phyloP scores from a whole-genome alignment of 2,329 filamentous ascomycete species.

The Decorospora gaudefroyi region DNA sequence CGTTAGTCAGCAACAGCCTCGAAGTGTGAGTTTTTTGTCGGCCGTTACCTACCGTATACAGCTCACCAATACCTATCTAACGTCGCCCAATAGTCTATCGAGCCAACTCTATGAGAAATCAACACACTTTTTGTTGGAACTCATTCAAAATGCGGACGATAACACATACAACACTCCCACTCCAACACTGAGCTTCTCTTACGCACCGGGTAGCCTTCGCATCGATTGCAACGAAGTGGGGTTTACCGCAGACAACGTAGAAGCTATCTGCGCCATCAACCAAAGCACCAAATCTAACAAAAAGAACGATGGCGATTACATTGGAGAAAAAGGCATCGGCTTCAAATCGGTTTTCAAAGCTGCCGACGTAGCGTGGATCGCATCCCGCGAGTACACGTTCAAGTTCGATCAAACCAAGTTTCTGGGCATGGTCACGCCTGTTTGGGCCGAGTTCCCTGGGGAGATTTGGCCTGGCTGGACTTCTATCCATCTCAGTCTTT shows the following conservation, averaged over 20 bases:
- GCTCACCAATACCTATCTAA: no score
- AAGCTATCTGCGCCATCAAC: conserved; percentile 21
- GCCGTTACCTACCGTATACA: no score
- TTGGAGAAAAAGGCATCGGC: conserved; percentile 44
- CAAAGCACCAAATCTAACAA: conserved; percentile 1
- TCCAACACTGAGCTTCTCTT: not conserved
- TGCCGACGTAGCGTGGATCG: conserved; percentile 43
- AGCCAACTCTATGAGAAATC: conserved; percentile 22
- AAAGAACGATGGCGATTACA: conserved; percentile 25
- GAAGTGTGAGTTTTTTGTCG: no score
- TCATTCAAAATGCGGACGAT: conserved; percentile 52
- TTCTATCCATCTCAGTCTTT: no score
- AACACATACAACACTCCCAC: conserved; percentile 31
- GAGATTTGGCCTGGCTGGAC: no score
- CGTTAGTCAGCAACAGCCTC: no score
- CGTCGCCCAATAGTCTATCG: no score
- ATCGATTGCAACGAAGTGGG: no score
- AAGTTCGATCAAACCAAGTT: conserved; percentile 28
- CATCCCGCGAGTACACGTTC: conserved; percentile 45
- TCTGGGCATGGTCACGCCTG: conserved; percentile 2
- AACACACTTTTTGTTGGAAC: conserved; percentile 31
- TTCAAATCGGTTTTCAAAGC: conserved; percentile 47
- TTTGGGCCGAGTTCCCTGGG: conserved; percentile 5
- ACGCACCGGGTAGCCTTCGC: conserved; percentile 6
- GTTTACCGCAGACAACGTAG: no score